Conservation (phyloP, 768 basidiomycete genomes). For the Naematelia encephala region DNA sequence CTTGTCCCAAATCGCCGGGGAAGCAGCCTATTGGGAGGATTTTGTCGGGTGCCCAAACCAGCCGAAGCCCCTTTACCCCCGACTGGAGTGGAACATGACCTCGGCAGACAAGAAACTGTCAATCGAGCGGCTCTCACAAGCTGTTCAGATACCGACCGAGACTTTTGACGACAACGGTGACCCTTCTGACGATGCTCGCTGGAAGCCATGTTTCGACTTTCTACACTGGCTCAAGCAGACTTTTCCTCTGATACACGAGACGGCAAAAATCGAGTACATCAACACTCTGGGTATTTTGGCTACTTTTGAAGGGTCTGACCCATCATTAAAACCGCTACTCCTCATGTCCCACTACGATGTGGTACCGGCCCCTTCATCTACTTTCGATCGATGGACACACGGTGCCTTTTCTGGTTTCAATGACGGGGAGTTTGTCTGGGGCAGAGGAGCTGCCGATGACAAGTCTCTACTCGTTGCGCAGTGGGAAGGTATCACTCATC, state of each 20-base stretch:
- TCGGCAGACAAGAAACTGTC: constrained; percentile 31
- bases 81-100: constrained; percentile 29
- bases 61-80: constrained; percentile 34
- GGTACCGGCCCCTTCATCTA: constrained; percentile 43
- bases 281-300: constrained; percentile 45
- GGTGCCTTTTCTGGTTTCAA: too few relatives aligned
- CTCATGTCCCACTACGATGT: constrained; percentile 50
- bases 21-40: too few relatives aligned
- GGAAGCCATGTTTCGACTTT: constrained; percentile 48
- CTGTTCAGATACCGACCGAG: constrained; percentile 38
- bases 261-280: constrained; percentile 41
- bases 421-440: too few relatives aligned
- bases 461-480: constrained; percentile 47
- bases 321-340: constrained; percentile 44
- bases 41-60: constrained; percentile 43
- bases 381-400: constrained; percentile 39
- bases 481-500: constrained; percentile 44
- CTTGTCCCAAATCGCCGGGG: too few relatives aligned
- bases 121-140: constrained; percentile 24
- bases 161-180: constrained; percentile 48
- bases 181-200: constrained; percentile 47
- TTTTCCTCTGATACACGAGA: constrained; percentile 35
- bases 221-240: constrained; percentile 42
- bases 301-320: constrained; percentile 42
- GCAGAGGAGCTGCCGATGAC: too few relatives aligned